Conservation (phyloP, 345 rosid species). For the Ricinus communis region DNA sequence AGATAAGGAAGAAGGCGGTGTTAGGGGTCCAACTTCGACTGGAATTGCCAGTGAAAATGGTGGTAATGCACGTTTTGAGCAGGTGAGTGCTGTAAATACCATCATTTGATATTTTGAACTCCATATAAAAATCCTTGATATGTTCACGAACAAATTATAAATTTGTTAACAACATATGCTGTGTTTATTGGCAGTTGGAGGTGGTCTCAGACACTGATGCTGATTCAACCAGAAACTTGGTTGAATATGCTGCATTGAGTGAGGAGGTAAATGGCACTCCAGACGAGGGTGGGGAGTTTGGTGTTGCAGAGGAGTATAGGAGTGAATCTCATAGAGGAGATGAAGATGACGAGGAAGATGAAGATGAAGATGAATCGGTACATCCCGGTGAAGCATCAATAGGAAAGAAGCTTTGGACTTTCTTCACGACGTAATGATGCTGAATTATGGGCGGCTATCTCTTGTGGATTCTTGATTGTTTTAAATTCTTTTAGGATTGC, state of each 20-base stretch:
- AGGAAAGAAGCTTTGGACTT: constrained; percentile 92
- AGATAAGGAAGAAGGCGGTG: constrained; percentile 37
- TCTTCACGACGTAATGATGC: constrained; percentile 62
- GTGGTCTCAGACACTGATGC: constrained; percentile 35
- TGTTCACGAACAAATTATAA: no score
- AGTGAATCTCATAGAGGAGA: constrained; percentile 34
- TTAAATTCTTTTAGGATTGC: constrained; percentile 25
- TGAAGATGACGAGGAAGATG: constrained; percentile 34
- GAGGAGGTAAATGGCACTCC: constrained; percentile 83
- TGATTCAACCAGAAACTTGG: constrained; percentile 37
- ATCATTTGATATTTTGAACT: not conserved
- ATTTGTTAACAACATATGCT: not conserved
- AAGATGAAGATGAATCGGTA: constrained; percentile 52
- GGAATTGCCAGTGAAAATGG: constrained; percentile 58
- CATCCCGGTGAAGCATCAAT: constrained; percentile 81
- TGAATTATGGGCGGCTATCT: constrained; percentile 6
- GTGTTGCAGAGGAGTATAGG: constrained; percentile 27
- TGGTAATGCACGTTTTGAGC: constrained; percentile 44
- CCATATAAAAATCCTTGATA: not conserved
- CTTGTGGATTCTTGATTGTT: constrained; percentile 24
- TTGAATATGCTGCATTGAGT: constrained; percentile 46
- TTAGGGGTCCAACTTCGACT: constrained; percentile 36
- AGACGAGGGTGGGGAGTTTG: constrained; percentile 36
- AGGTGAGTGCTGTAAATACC: constrained; percentile 40
- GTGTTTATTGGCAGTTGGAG: constrained; percentile 43